Evolutionary conservation across 257 asterid genomes (phyloP), one percentile per base, ranked within the genome.

Genomic region (Capsicum chinense): DNA sequence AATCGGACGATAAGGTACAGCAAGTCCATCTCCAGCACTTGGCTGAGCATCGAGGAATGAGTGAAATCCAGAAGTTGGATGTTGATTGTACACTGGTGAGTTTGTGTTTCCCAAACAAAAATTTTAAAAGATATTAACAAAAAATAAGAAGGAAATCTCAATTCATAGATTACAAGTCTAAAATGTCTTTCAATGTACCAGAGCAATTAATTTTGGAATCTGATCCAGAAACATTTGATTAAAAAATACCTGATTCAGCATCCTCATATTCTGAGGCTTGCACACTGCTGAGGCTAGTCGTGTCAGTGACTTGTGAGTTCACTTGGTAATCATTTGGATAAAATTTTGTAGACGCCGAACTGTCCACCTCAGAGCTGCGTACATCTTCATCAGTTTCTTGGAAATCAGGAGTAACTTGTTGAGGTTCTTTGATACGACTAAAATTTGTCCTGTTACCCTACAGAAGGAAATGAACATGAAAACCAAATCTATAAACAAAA

Each of bases 211-310:
- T 6, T 44, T 33, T 26, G 67, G 17, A 19, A 33, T 21, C 48
- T 26, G n/a, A 54, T 39, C 7, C 79, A 56, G 37, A 83, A 82
- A 44, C 68, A 79, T 12, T 56, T 56, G 82, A 14, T 68, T 16
- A 83, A 39, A 6, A 69, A 56, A 14, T 79, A 95, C 99, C 99
- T 94, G 98, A 95, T 89, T 95, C 94, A 80, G 97, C 94, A 88
- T 95, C 99, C 91, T 93, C 99, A 88, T 84, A 88, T 83, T 94
- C 99, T 56, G 97, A 90, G 79, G 97, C 91, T 83, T 86, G 95
- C 50, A 90, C 88, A 87, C 95, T 90, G 86, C 86, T 92, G 83
- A 84, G 90, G 90, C 95, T 95, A 63, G 94, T 87, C 47, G 95
- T 86, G 84, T 94, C 97, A 11, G 98, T 90, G 87, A 88, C 85